Evolutionary conservation across 2,329 filamentous ascomycete species (phyloP), one percentile per base, ranked within the genome.

Genomic region (Chaetomium sp.): DNA sequence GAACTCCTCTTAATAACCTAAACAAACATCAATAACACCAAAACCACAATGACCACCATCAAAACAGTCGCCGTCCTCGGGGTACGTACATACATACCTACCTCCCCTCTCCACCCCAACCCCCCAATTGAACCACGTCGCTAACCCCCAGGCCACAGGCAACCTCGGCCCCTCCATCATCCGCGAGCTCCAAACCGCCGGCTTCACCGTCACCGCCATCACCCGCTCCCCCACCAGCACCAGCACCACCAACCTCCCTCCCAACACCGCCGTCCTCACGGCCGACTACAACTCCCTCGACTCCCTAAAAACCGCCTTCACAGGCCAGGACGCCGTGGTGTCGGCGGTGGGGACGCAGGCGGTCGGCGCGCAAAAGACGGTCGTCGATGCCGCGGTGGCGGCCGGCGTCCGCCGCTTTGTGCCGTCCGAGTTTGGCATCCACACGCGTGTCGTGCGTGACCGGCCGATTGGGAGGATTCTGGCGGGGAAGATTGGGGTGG

Each of bases 381-480:
- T 86, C 62, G 79, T 86, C 33, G 82, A 87, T 65, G 86, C 85
- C 2, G 80, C 85, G 8, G 76, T 85, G 45, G 78, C 79, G 1
- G 84, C 83, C 0, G 82, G 83, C 16, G 83, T 88, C 1, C 80
- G 84, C 71, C 78, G 83, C 5, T 86, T 87, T 73, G 78, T 88
- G 35, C 84, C 85, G 2, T 81, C 80, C 16, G 85, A 88, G 69
- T 88, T 82, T 72, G 75, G 75, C 5, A 66, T 75, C 57, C 70
- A 76, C 66, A 75, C 73, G n/a, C 70, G 72, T n/a, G 66, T 69
- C 47, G 62, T 70, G 16, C 63, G 69, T 13, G 72, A 60, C 13
- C 60, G 68, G 21, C 65, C 70, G 53, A 72, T 76, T 23, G 74
- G 69, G 3, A 65, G 67, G 49, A 70, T 76, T n/a, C 27, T 75